Conservation (phyloP, 192 early-diverging fungal species). For the Coemansia sp. region DNA sequence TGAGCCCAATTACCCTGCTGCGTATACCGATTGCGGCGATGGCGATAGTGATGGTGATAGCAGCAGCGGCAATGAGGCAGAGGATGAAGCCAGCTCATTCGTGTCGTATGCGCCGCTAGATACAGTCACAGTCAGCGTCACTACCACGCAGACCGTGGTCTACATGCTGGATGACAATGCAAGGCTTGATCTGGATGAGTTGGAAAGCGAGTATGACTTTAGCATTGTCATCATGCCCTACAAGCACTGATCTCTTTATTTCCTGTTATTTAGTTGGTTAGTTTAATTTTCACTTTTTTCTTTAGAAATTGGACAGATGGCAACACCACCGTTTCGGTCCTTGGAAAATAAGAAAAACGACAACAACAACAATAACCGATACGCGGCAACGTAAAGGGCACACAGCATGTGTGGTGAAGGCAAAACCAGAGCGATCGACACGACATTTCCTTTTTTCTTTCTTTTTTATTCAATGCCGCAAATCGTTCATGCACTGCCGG, state of each 20-base stretch:
- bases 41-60: neutral
- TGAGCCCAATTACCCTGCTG: neutral
- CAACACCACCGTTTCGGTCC: too few relatives aligned
- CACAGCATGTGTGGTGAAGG: neutral
- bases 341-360: too few relatives aligned
- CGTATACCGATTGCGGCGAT: neutral
- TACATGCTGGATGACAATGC: neutral
- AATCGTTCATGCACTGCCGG: neutral
- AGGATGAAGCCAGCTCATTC: neutral
- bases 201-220: neutral
- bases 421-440: neutral
- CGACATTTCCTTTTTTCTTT: neutral
- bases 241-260: too few relatives aligned
- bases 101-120: neutral
- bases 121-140: neutral
- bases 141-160: neutral
- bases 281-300: too few relatives aligned
- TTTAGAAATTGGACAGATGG: too few relatives aligned
- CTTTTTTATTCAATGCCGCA: neutral
- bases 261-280: too few relatives aligned
- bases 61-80: neutral
- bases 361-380: too few relatives aligned
- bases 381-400: too few relatives aligned
- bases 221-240: neutral
- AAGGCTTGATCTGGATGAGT: neutral